Conservation (phyloP, 1,139 yeast species). For the Hyphopichia fennica region DNA sequence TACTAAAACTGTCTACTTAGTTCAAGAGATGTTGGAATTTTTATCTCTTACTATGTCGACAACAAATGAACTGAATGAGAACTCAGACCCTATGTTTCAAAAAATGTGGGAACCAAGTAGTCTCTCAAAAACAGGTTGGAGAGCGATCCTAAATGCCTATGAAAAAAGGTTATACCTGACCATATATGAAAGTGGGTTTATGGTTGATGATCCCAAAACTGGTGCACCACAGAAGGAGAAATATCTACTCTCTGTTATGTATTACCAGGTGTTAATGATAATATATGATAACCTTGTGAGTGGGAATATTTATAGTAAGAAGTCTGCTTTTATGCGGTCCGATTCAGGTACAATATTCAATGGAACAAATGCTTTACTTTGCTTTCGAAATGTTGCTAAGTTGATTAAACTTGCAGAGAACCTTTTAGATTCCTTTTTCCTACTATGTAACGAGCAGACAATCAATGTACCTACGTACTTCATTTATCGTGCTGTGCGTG, state of each 20-base stretch:
- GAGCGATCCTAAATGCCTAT: constrained; percentile 18
- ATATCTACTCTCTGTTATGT: constrained; percentile 35
- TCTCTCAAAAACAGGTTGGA: constrained; percentile 12
- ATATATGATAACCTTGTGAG: constrained; percentile 50
- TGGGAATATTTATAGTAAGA: constrained; percentile 17
- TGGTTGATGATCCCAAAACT: constrained; percentile 10
- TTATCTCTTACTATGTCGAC: constrained; percentile 8
- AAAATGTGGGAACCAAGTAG: constrained; percentile 14
- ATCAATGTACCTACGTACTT: constrained; percentile 52
- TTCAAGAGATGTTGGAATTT: constrained; percentile 45
- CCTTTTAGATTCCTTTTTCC: constrained; percentile 45
- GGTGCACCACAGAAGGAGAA: constrained; percentile 25
- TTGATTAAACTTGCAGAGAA: constrained; percentile 45
- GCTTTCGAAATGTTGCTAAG: constrained; percentile 36
- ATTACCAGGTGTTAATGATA: constrained; percentile 48
- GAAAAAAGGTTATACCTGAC: constrained; percentile 21
- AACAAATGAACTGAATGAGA: constrained; percentile 3
- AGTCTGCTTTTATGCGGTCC: constrained; percentile 6
- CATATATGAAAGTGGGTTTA: constrained; percentile 30
- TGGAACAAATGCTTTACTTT: constrained; percentile 10
- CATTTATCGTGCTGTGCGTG: constrained; percentile 57
- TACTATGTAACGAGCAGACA: constrained; percentile 33
- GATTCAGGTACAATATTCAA: constrained; percentile 5
- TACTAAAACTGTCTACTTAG: constrained; percentile 38
- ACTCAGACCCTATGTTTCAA: constrained; percentile 13